Base-by-base conservation (phyloP, 1,284 basidiomycete genomes). In the Apiotrichum laibachii region DNA sequence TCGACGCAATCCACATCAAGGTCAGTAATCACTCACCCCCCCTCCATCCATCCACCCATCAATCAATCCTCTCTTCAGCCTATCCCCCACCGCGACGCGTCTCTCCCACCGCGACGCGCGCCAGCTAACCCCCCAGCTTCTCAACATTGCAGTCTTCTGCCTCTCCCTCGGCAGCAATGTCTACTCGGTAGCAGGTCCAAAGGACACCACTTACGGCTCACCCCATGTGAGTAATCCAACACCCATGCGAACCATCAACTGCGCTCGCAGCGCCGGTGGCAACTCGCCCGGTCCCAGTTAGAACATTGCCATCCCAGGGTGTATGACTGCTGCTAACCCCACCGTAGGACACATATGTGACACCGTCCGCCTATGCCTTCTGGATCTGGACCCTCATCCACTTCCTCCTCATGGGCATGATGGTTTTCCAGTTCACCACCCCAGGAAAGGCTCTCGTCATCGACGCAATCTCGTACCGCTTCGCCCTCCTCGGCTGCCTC, bases 391-490 rank as follows among this genome's bases (percentile, higher is more conserved):
- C 88, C 31, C 78, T 91, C 63, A 90, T 92, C 71, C 92, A 96
- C 78, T 73, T 91, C 22, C 83, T 96, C 37, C 85, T 96, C 54
- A 84, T 96, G 59, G 90, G 92, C 46, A 90, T 88, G 35, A 81
- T 94, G 70, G 83, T 92, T 79, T 94, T 90, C 84, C 92, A 94
- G 74, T 94, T 93, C 84, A 77, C 77, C 43, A 64, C 71, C 10
- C 67, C 67, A 21, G 93, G 92, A 43, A 91, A 94, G 77, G 81
- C 79, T 45, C 83, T 87, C 70, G 85, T 96, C 67, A 82, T 95
- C 62, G 90, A 94, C 72, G 89, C 86, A 49, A 85, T 97, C 65
- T 83, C 85, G 34, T 96, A 92, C 92, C 84, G 91, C 54, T 88
- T 96, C 79, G 89, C 92, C 13, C 80, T 94, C 52, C 85, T 96